Evolutionary conservation across 2,329 filamentous ascomycete species (phyloP).

Genomic region (Aspergillus sp.): DNA sequence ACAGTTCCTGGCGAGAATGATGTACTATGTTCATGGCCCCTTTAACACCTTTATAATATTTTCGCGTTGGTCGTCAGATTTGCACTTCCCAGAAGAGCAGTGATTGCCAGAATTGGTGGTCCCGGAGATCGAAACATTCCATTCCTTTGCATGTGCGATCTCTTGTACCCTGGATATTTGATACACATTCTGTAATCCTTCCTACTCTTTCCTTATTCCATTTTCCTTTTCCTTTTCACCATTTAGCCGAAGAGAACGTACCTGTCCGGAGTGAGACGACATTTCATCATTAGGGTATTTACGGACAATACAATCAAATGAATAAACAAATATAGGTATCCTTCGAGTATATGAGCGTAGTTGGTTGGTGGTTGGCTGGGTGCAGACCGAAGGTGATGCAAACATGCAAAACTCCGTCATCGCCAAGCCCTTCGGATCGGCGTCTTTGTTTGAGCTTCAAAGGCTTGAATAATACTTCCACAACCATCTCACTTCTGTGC

Average conservation of each 20-base stretch:
- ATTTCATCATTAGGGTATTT: conserved; percentile 12
- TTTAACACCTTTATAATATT: conserved; percentile 20
- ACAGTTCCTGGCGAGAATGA: conserved; percentile 18
- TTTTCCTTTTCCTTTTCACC: conserved; percentile 13
- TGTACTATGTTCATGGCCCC: conserved; percentile 22
- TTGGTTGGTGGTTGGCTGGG: background rate
- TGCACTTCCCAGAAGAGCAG: conserved; percentile 10
- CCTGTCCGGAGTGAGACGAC: conserved; percentile 7
- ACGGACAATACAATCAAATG: conserved; percentile 5
- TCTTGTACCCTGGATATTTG: conserved; percentile 22
- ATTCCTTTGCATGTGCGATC: conserved; percentile 16
- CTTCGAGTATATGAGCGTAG: background rate
- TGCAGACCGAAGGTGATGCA: conserved; percentile 12
- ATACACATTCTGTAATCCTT: conserved; percentile 22
- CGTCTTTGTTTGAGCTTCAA: background rate
- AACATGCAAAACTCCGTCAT: conserved; percentile 25
- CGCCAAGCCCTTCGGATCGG: conserved; percentile 7
- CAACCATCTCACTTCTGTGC: background rate
- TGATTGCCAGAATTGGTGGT: conserved; percentile 15
- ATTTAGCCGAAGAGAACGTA: conserved; percentile 8
- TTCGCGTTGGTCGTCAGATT: conserved; percentile 17
- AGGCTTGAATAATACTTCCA: background rate
- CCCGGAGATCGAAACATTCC: conserved; percentile 22
- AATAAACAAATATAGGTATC: background rate
- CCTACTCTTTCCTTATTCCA: conserved; percentile 9